These are phyloP conservation scores for Talaromyces thailandensis DNA, from an alignment of 495 filamentous ascomycete genomes.

Conservation along the genomic window DNA sequence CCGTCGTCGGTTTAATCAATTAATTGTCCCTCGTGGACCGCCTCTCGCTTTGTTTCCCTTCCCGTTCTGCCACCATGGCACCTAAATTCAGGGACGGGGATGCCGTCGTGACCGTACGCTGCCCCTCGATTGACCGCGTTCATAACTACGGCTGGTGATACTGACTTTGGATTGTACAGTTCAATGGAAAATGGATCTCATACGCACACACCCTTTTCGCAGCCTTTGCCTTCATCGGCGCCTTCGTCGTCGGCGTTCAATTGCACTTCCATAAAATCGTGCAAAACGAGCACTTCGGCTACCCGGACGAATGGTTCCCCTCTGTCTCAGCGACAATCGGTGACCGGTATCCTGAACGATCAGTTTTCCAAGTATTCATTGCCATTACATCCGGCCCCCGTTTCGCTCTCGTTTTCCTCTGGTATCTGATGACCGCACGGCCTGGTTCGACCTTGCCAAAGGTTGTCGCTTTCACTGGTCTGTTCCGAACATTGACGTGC, in stretches of 20 bases:
- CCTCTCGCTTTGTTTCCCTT: constrained; percentile 1
- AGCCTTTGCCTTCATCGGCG: constrained; percentile 87
- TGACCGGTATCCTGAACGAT: constrained; percentile 93
- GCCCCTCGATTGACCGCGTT: background rate
- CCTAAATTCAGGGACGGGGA: constrained; percentile 87
- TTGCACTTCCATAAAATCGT: constrained; percentile 97
- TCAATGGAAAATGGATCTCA: constrained; percentile 89
- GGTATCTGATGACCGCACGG: constrained; percentile 80
- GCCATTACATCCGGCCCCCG: constrained; percentile 91
- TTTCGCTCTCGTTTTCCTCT: constrained; percentile 84
- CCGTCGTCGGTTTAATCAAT: background rate
- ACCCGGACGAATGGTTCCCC: constrained; percentile 98
- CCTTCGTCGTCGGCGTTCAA: constrained; percentile 71
- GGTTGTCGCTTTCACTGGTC: constrained; percentile 66
- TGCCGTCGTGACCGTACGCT: constrained; percentile 59
- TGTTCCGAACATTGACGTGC: constrained; percentile 88
- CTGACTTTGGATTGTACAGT: constrained; percentile 24
- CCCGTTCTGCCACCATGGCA: constrained; percentile 48
- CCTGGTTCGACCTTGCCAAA: constrained; percentile 70
- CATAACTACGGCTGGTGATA: background rate
- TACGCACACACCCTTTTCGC: constrained; percentile 79
- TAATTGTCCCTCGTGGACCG: background rate
- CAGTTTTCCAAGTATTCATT: constrained; percentile 94
- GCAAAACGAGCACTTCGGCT: constrained; percentile 93
- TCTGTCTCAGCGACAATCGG: constrained; percentile 99